Evolutionary conservation across 306 rosid genomes (phyloP), one percentile per base, ranked within the genome.

Genomic region (Corylus americana): DNA sequence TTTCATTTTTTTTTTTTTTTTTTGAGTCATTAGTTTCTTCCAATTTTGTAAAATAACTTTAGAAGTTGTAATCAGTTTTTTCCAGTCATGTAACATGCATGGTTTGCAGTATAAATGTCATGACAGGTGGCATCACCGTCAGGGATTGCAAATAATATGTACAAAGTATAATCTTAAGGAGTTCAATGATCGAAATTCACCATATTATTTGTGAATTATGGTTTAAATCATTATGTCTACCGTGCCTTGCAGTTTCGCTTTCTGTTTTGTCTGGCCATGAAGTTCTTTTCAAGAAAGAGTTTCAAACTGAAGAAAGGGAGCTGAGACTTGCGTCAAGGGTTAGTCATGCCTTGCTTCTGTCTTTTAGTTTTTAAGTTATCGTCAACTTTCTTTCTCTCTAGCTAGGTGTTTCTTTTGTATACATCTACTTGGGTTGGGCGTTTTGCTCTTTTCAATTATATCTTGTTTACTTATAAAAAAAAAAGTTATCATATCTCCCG

Each of bases 301-400:
- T 77, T 70, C 73, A 79, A 61, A 76, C 76, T 49, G 79, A 75
- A 74, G 74, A 54, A 70, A 82, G 90, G 85, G 83, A 71, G 55
- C 29, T 90, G 79, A 80, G 82, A 79, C 71, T 86, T 25, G 59
- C 78, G 29, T 78, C 91, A 5, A 64, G 54, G 90, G 93, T 89
- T 62, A 45, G 79, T 80, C 69, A 70, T 55, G 71, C 53, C 77
- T 55, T 83, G 31, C 55, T 45, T 64, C 3, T 47, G 25, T 57
- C 47, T 22, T 42, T 42, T 42, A 42, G 45, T 42, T 5, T 42
- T 42, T 42, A 42, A 42, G 45, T 42, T 42, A 42, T 42, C 45
- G 45, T 42, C 45, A 42, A 42, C 8, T 42, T 42, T 42, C 45
- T 42, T 42, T 42, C 8, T 42, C 45, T 42, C 45, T 42, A 42